Percentiles rank a stretch among this genome's conserved stretches.
Conservation (phyloP, 2,329 filamentous ascomycete species). For the Domatiomyces catenatus region DNA sequence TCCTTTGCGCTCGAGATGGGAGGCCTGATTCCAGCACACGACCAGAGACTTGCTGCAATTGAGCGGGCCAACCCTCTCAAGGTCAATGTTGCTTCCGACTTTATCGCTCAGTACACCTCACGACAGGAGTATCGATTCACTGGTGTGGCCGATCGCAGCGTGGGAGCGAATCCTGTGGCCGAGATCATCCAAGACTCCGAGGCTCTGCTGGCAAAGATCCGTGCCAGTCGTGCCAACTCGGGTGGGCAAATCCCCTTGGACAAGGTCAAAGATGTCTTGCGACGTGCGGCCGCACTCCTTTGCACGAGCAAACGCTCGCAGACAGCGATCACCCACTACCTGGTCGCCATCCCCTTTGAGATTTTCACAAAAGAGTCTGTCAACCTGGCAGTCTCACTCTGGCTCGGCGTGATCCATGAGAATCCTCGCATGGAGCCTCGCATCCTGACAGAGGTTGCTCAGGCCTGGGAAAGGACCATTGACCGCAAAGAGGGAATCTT, state of each 20-base stretch:
- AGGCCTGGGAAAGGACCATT: slow-evolving; percentile 80
- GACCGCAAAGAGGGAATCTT: slow-evolving; percentile 68
- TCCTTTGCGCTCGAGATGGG: slow-evolving; percentile 93
- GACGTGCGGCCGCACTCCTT: slow-evolving; percentile 70
- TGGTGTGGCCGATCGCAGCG: slow-evolving; percentile 50
- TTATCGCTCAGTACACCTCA: slow-evolving; percentile 91
- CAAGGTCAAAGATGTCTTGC: slow-evolving; percentile 66
- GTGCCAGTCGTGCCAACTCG: slow-evolving; percentile 48
- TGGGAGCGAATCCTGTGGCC: slow-evolving; percentile 6
- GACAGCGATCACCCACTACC: slow-evolving; percentile 64
- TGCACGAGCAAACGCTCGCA: slow-evolving; percentile 64
- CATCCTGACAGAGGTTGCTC: slow-evolving; percentile 70
- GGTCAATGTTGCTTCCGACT: slow-evolving; percentile 87
- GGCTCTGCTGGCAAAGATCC: slow-evolving; percentile 53
- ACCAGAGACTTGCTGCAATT: slow-evolving; percentile 71
- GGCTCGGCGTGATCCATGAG: slow-evolving; percentile 94
- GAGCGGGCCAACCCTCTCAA: slow-evolving; percentile 52
- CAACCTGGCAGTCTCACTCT: slow-evolving; percentile 85
- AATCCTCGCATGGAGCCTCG: slow-evolving; percentile 77
- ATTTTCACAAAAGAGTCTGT: slow-evolving; percentile 92
- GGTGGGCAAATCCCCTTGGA: slow-evolving; percentile 55
- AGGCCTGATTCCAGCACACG: slow-evolving; percentile 66
- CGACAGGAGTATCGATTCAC: slow-evolving; percentile 89
- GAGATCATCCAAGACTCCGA: slow-evolving; percentile 33
- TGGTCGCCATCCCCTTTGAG: slow-evolving; percentile 83